Conservation (phyloP, 2,329 filamentous ascomycete species). For the Xylaria sp. region DNA sequence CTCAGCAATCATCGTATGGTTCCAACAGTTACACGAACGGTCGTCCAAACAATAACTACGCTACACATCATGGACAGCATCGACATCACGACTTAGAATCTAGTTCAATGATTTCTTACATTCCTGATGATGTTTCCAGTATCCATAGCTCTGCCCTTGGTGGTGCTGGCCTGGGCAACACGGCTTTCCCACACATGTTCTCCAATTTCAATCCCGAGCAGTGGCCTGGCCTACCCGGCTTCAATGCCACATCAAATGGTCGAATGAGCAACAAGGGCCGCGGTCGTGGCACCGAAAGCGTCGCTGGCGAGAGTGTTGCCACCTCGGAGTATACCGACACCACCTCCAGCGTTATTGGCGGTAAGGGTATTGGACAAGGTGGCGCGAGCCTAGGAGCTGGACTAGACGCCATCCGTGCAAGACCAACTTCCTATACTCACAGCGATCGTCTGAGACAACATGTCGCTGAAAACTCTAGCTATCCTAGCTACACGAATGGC, state of each 20-base stretch:
- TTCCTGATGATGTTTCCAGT: slow-evolving; percentile 95
- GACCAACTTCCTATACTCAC: slow-evolving; percentile 73
- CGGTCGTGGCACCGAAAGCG: slow-evolving; percentile 75
- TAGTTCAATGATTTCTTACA: slow-evolving; percentile 92
- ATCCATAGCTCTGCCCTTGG: slow-evolving; percentile 92
- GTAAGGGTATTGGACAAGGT: slow-evolving; percentile 80
- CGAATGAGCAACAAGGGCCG: slow-evolving; percentile 74
- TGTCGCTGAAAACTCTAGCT: slow-evolving; percentile 84
- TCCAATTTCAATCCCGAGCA: slow-evolving; percentile 86
- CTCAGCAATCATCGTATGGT: slow-evolving; percentile 76
- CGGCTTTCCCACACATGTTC: slow-evolving; percentile 94
- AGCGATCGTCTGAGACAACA: slow-evolving; percentile 91
- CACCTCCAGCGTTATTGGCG: slow-evolving; percentile 79
- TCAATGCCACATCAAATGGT: slow-evolving; percentile 61
- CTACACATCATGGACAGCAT: slow-evolving; percentile 52
- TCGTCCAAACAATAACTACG: slow-evolving; percentile 48
- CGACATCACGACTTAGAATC: slow-evolving; percentile 72
- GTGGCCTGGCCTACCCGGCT: slow-evolving; percentile 85
- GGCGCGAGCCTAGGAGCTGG: slow-evolving; percentile 87
- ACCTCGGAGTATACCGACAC: slow-evolving; percentile 90
- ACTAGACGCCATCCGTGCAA: slow-evolving; percentile 76
- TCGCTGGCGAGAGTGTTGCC: slow-evolving; percentile 91
- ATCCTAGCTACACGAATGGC: slow-evolving; percentile 72
- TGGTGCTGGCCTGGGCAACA: slow-evolving; percentile 77
- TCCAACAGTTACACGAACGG: slow-evolving; percentile 50